These are phyloP conservation scores for Laguncularia racemosa DNA, from an alignment of 345 rosid genomes.

Conservation along the genomic window DNA sequence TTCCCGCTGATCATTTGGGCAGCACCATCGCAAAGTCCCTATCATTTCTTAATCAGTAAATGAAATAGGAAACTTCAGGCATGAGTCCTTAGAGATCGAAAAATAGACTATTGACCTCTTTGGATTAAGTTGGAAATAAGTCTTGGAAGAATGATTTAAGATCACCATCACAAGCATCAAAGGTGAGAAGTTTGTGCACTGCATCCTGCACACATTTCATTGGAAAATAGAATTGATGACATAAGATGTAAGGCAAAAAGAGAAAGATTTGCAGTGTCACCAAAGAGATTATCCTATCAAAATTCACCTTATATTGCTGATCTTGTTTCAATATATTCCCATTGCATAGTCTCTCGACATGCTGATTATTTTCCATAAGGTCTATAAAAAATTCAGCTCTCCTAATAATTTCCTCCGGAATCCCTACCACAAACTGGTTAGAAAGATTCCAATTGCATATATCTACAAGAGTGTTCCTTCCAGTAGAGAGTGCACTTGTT, in stretches of 20 bases:
- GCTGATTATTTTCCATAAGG: slow-evolving; percentile 35
- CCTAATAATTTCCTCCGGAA: slow-evolving; percentile 71
- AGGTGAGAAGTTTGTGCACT: slow-evolving; percentile 55
- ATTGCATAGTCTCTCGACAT: slow-evolving; percentile 39
- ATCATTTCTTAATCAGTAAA: too few relatives aligned
- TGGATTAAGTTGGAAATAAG: slow-evolving; percentile 28
- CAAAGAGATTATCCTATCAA: slow-evolving; percentile 1
- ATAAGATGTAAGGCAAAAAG: not conserved
- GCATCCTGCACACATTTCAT: slow-evolving; percentile 43
- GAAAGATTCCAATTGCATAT: slow-evolving; percentile 3
- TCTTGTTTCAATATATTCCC: slow-evolving; percentile 58
- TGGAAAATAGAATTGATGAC: not conserved
- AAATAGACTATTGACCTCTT: slow-evolving; percentile 10
- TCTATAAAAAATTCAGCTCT: slow-evolving; percentile 69
- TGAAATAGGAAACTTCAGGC: not conserved
- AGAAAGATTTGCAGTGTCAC: not conserved
- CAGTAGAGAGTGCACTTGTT: not conserved
- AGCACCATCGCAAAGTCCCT: too few relatives aligned
- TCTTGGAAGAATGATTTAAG: slow-evolving; percentile 52
- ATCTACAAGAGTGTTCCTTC: not conserved
- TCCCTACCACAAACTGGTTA: slow-evolving; percentile 31
- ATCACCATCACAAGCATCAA: slow-evolving; percentile 51
- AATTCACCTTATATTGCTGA: slow-evolving; percentile 54
- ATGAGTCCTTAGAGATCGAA: not conserved
- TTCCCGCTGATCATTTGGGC: too few relatives aligned